phyloP scores from a whole-genome alignment of 495 filamentous ascomycete genomes.

The Annulohypoxylon stygium region DNA sequence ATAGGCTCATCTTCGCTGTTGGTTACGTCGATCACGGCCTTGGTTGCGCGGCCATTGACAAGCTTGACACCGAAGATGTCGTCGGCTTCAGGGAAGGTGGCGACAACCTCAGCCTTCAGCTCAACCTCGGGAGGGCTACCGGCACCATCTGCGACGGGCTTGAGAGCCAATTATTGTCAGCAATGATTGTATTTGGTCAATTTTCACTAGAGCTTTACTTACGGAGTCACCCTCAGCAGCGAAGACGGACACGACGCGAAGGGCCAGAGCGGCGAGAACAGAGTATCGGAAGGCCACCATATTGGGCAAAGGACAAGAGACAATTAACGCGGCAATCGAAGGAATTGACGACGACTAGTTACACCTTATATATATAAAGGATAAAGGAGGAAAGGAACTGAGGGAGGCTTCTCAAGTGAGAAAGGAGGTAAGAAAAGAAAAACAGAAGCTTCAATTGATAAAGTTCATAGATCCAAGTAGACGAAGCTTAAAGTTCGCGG shows the following conservation, averaged over 20 bases:
- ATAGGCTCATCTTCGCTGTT: constrained; percentile 87
- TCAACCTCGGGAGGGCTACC: constrained; percentile 64
- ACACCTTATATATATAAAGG: not conserved
- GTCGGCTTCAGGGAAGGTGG: constrained; percentile 84
- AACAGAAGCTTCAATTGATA: constrained; percentile 27
- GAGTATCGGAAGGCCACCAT: constrained; percentile 83
- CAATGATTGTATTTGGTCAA: not conserved
- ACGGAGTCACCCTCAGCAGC: constrained; percentile 68
- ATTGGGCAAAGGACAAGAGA: constrained; percentile 52
- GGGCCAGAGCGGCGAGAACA: constrained; percentile 76
- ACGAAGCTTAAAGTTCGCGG: constrained; percentile 11
- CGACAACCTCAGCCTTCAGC: constrained; percentile 79
- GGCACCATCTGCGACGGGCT: constrained; percentile 54
- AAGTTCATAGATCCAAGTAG: constrained; percentile 2
- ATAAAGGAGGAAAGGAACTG: constrained; percentile 12
- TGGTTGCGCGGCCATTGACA: constrained; percentile 90
- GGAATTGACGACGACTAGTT: constrained; percentile 22
- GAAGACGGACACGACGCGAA: constrained; percentile 74
- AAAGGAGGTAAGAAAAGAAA: not conserved
- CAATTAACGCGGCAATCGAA: constrained; percentile 5
- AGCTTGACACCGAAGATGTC: constrained; percentile 94
- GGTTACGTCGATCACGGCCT: constrained; percentile 81
- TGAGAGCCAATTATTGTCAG: constrained; percentile 31
- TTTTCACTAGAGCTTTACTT: constrained; percentile 53
- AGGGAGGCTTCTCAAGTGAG: not conserved